These are phyloP conservation scores for Erigeron philadelphicus DNA, from an alignment of 140 eudicot species.

Conservation along the genomic window DNA sequence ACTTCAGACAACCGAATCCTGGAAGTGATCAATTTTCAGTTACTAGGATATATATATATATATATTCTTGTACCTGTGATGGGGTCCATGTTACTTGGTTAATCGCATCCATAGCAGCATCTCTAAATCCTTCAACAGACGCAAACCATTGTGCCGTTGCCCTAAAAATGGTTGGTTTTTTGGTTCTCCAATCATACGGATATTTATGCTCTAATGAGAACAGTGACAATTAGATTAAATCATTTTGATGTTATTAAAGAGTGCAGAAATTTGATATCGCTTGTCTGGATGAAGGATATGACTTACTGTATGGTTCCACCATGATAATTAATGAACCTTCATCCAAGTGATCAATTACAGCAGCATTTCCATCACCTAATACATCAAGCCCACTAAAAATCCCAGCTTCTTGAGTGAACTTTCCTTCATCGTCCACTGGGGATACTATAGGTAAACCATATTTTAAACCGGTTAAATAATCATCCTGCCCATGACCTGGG, in stretches of 20 bases:
- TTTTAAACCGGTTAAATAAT: constrained; percentile 81
- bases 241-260: neutral
- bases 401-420: constrained; percentile 90
- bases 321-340: constrained; percentile 53
- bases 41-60: neutral
- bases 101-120: constrained; percentile 83
- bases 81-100: constrained; percentile 82
- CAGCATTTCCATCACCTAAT: constrained; percentile 88
- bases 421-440: constrained; percentile 94
- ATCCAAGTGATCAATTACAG: constrained; percentile 80
- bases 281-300: constrained; percentile 9
- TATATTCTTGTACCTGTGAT: constrained; percentile 51
- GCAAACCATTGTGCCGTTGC: constrained; percentile 99
- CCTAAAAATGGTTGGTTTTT: constrained; percentile 96
- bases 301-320: constrained; percentile 98
- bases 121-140: constrained; percentile 90
- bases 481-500: constrained; percentile 99
- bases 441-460: constrained; percentile 74
- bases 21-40: neutral
- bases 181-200: constrained; percentile 99
- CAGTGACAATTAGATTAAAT: constrained; percentile 11
- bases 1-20: neutral
- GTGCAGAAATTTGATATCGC: neutral
- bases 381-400: constrained; percentile 82
- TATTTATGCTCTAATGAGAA: constrained; percentile 69